Base-by-base conservation (phyloP, 352 stramenopile species). In the Lagenidium sp. region DNA sequence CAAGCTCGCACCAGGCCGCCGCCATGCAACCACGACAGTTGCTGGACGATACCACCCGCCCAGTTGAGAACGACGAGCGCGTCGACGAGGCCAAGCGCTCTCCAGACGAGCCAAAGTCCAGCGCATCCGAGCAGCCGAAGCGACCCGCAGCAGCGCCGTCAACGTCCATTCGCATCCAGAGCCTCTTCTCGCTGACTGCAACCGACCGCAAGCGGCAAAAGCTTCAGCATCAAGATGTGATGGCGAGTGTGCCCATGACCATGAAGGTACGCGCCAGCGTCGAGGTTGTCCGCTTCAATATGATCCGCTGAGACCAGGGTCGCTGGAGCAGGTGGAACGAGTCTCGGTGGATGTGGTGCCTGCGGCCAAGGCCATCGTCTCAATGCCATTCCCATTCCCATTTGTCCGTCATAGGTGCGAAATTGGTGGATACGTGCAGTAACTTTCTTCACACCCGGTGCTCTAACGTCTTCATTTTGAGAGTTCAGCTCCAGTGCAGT, bases 351-450 rank as follows among this genome's bases (percentile, higher is more conserved):
- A 90, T 28, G 22, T 81, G 21, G 59, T 72, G 12, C 74, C 68
- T 4, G 87, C 86, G 47, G 51, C 50, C 6, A 83, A 82, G 34
- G 24, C 64, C 13, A 63, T 76, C 15, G 61, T 90, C 28, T 59
- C 82, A 28, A 85, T 72, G 16, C 59, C 65, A 1, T 81, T 81
- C 19, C 62, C 62, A n/a, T 69, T 83, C 41, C 71, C 74, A 22
- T 90, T 90, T 48, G 44, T 63, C 8, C 69, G 69, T 22, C 47
- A 54, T 24, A 75, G 66, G 77, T 90, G 64, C 23, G 24, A 32
- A 25, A 24, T 39, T 29, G 30, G 24, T 25, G 15, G 4, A 25
- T 34, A 28, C 16, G n/a, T n/a, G n/a, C n/a, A n/a, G n/a, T n/a
- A n/a, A n/a, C n/a, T n/a, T n/a, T n/a, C n/a, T n/a, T n/a, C n/a